phyloP scores from a whole-genome alignment of 495 filamentous ascomycete species.

The Xylona heveae region DNA sequence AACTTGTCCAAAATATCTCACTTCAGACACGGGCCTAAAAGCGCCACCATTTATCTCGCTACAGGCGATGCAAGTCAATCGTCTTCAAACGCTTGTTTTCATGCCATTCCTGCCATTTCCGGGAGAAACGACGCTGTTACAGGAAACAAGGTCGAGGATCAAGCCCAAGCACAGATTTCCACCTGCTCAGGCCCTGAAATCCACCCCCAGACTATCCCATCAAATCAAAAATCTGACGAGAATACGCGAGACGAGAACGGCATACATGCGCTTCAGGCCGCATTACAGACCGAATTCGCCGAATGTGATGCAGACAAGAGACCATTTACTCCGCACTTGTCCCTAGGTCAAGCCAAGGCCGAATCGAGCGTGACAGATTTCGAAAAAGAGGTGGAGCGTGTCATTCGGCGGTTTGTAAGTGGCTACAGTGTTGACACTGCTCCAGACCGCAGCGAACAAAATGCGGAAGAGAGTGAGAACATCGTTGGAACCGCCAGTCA shows the following conservation, averaged over 20 bases:
- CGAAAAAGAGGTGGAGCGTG: background rate
- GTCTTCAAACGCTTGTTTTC: no score
- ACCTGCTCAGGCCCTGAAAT: no score
- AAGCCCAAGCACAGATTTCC: no score
- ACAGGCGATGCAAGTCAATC: background rate
- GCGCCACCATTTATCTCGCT: constrained; percentile 4
- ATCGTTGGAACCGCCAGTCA: background rate
- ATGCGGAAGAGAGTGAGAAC: background rate
- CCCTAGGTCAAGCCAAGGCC: constrained; percentile 5
- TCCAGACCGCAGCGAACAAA: background rate
- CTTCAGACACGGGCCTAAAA: constrained; percentile 2
- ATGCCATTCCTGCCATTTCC: no score
- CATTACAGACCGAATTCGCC: constrained; percentile 6
- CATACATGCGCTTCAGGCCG: constrained; percentile 2
- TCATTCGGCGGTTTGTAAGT: background rate
- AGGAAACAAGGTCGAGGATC: no score
- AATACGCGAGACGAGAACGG: no score
- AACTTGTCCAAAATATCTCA: background rate
- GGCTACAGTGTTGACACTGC: no score
- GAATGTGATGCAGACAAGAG: constrained; percentile 5
- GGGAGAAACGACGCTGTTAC: no score
- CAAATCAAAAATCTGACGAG: no score
- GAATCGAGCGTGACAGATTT: background rate
- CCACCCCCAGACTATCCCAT: no score
- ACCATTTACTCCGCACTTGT: constrained; percentile 6